Conservation (phyloP, 2,329 filamentous ascomycete species). For the Botrytis elliptica region DNA sequence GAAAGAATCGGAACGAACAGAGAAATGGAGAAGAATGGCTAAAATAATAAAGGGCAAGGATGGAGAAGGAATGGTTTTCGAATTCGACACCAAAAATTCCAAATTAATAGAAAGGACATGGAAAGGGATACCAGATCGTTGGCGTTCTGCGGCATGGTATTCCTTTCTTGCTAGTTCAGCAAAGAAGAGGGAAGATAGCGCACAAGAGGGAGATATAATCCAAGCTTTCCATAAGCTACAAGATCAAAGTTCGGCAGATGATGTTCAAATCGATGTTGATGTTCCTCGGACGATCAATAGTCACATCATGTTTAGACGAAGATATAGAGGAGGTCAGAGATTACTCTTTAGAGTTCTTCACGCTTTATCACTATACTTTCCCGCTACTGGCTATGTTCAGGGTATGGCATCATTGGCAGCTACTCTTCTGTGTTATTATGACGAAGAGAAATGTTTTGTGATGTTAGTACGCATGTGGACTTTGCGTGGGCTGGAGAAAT, state of each 20-base stretch:
- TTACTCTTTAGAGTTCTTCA: conserved; percentile 91
- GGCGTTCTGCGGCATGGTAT: conserved; percentile 92
- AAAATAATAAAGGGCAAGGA: conserved; percentile 52
- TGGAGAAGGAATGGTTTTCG: conserved; percentile 61
- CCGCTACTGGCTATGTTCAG: conserved; percentile 91
- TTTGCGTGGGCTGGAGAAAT: conserved; percentile 76
- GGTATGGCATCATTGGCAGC: conserved; percentile 95
- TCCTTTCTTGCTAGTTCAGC: conserved; percentile 83
- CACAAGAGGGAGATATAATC: conserved; percentile 70
- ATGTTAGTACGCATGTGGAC: conserved; percentile 97
- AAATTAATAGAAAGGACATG: conserved; percentile 89
- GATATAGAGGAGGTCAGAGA: conserved; percentile 89
- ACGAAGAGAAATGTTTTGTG: conserved; percentile 90
- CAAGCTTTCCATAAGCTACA: conserved; percentile 72
- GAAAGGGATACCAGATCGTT: conserved; percentile 97
- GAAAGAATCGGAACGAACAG: conserved; percentile 61
- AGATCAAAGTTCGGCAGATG: conserved; percentile 74
- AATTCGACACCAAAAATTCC: conserved; percentile 79
- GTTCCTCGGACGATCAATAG: conserved; percentile 91
- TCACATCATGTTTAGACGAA: conserved; percentile 93
- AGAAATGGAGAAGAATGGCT: conserved; percentile 69
- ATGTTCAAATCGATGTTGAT: conserved; percentile 95
- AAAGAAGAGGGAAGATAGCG: conserved; percentile 58
- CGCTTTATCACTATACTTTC: conserved; percentile 85
- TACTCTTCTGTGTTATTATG: conserved; percentile 92